Evolutionary conservation across 805 yeast genomes (phyloP).

Genomic region (Komagataella mondaviorum): DNA sequence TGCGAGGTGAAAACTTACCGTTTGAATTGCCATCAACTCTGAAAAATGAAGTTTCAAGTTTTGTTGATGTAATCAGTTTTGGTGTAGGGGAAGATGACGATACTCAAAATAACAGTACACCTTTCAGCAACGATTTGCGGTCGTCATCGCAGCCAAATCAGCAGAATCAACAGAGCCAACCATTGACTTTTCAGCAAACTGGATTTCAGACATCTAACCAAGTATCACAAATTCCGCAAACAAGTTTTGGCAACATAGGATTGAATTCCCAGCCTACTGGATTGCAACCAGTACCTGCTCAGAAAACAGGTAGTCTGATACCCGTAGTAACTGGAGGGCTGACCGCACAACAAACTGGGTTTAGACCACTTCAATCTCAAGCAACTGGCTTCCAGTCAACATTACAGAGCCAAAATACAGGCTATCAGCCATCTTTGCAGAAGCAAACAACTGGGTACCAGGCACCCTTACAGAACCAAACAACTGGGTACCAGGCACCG

Average conservation of each 20-base stretch:
- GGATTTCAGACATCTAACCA: constrained; percentile 19
- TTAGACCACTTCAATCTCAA: constrained; percentile 11
- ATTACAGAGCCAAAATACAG: constrained; percentile 8
- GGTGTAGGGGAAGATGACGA: constrained; percentile 44
- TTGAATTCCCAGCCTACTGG: constrained; percentile 28
- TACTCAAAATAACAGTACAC: constrained; percentile 10
- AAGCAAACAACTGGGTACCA: constrained; percentile 9
- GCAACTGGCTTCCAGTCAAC: constrained; percentile 7
- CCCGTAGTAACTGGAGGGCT: constrained; percentile 14
- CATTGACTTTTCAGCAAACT: constrained; percentile 36
- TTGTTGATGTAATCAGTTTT: constrained; percentile 81
- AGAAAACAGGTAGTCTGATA: constrained; percentile 55
- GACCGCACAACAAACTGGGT: constrained; percentile 17
- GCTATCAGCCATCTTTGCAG: constrained; percentile 8
- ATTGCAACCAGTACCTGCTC: constrained; percentile 39
- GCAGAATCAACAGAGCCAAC: constrained; percentile 1
- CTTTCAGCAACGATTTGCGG: constrained; percentile 17
- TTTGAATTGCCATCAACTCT: constrained; percentile 55
- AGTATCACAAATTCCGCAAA: background rate
- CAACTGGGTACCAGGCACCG: constrained; percentile 34
- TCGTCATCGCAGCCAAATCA: constrained; percentile 9
- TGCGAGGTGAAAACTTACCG: constrained; percentile 74
- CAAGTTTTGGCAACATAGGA: background rate
- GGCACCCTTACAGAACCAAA: constrained; percentile 25
- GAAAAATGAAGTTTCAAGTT: constrained; percentile 73